Evolutionary conservation across 1,139 yeast genomes (phyloP).

Genomic region (Barnettozyma hawaiiensis): DNA sequence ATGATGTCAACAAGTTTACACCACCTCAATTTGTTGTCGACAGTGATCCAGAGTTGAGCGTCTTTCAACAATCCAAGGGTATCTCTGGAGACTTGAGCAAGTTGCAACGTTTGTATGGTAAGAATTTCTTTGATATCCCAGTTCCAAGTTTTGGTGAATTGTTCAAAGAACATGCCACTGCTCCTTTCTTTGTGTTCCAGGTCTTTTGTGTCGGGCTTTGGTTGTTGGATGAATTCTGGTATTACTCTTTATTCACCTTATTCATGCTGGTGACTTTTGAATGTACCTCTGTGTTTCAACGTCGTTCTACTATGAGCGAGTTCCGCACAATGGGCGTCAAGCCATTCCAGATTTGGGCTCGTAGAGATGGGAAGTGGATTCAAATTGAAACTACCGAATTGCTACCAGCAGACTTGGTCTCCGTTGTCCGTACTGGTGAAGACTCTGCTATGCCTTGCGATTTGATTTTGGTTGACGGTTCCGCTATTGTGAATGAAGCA

Average conservation of each 20-base stretch:
- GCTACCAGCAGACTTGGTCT: slow-evolving; percentile 89
- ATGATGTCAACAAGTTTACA: slow-evolving; percentile 48
- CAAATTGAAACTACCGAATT: slow-evolving; percentile 66
- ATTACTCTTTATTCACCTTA: slow-evolving; percentile 83
- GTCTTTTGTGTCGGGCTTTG: slow-evolving; percentile 92
- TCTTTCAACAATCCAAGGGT: slow-evolving; percentile 61
- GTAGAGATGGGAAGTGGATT: slow-evolving; percentile 67
- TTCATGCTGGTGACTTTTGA: slow-evolving; percentile 93
- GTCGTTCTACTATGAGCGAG: slow-evolving; percentile 90
- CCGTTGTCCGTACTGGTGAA: slow-evolving; percentile 81
- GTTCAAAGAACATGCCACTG: slow-evolving; percentile 96
- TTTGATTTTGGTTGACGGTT: slow-evolving; percentile 74
- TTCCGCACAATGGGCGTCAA: slow-evolving; percentile 97
- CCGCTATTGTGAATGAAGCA: slow-evolving; percentile 94
- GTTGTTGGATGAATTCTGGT: slow-evolving; percentile 98
- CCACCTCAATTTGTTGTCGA: slow-evolving; percentile 84
- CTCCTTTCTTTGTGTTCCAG: slow-evolving; percentile 96
- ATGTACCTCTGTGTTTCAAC: slow-evolving; percentile 90
- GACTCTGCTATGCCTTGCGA: slow-evolving; percentile 98
- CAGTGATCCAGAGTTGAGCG: slow-evolving; percentile 49
- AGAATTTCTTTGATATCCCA: slow-evolving; percentile 88
- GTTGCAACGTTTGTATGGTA: slow-evolving; percentile 63
- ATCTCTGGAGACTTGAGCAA: slow-evolving; percentile 53
- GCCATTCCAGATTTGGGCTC: slow-evolving; percentile 74
- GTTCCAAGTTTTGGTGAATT: slow-evolving; percentile 86